phyloP scores from a whole-genome alignment of 2,329 filamentous ascomycete species.

The Calonectria montana region DNA sequence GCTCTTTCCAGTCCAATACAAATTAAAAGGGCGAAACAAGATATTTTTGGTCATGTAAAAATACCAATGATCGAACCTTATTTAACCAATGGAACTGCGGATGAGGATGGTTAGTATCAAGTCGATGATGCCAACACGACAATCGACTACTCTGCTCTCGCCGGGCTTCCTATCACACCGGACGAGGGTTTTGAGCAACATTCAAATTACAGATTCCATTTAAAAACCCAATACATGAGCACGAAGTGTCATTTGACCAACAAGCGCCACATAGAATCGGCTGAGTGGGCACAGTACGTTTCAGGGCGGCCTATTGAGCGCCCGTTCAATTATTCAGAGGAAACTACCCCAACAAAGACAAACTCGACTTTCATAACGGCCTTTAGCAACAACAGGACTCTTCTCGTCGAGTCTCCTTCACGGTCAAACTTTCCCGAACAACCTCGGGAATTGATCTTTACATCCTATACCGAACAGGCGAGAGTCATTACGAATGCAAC shows the following conservation, averaged over 20 bases:
- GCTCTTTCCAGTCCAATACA: conserved; percentile 8
- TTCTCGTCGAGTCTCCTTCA: not conserved
- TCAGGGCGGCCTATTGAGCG: not conserved
- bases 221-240: conserved; percentile 11
- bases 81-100: not conserved
- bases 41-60: conserved; percentile 24
- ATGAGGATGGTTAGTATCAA: conserved; percentile 9
- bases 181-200: not conserved
- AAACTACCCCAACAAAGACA: not conserved
- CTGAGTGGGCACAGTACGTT: not conserved
- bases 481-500: not conserved
- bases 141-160: conserved; percentile 8
- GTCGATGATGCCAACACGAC: not conserved
- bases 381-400: not conserved
- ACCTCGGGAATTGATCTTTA: not conserved
- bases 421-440: not conserved
- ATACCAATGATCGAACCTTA: conserved; percentile 22
- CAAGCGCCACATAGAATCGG: too few relatives aligned
- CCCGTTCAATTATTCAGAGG: not conserved
- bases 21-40: conserved; percentile 17
- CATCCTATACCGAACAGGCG: not conserved
- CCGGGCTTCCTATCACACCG: conserved; percentile 13
- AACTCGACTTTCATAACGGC: not conserved
- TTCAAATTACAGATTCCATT: not conserved
- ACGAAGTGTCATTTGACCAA: not conserved